Conservation (phyloP, 2,329 filamentous ascomycete species). For the Monilinia fructicola region DNA sequence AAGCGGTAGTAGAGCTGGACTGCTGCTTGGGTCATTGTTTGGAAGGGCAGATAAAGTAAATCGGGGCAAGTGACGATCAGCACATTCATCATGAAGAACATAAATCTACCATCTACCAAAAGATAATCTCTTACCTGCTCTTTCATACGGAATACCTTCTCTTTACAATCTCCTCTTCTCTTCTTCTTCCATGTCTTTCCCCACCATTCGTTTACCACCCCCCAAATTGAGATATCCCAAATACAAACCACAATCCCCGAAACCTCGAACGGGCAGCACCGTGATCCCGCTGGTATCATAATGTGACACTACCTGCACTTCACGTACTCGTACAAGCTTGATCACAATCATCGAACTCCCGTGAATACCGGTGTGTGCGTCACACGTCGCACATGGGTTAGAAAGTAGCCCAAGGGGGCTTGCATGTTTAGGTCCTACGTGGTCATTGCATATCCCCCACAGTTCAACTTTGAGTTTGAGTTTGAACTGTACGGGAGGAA, state of each 20-base stretch:
- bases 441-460: background rate
- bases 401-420: background rate
- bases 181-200: background rate
- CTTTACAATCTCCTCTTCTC: background rate
- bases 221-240: background rate
- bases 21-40: background rate
- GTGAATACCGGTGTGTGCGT: conserved; percentile 3
- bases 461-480: background rate
- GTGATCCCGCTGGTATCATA: background rate
- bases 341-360: background rate
- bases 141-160: background rate
- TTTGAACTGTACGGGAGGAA: background rate
- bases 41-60: background rate
- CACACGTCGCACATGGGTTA: background rate
- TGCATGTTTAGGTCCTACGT: background rate
- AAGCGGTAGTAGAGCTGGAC: background rate
- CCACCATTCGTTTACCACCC: background rate
- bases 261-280: background rate
- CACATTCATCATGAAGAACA: background rate
- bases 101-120: background rate
- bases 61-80: background rate
- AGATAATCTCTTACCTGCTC: background rate
- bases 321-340: background rate
- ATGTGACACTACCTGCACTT: too few species aligned
- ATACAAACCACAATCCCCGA: background rate